Percentiles rank a stretch among this genome's conserved stretches.
These are phyloP conservation scores for Chrysochromulina parva DNA, from an alignment of 78 protist species.

Conservation along the genomic window DNA sequence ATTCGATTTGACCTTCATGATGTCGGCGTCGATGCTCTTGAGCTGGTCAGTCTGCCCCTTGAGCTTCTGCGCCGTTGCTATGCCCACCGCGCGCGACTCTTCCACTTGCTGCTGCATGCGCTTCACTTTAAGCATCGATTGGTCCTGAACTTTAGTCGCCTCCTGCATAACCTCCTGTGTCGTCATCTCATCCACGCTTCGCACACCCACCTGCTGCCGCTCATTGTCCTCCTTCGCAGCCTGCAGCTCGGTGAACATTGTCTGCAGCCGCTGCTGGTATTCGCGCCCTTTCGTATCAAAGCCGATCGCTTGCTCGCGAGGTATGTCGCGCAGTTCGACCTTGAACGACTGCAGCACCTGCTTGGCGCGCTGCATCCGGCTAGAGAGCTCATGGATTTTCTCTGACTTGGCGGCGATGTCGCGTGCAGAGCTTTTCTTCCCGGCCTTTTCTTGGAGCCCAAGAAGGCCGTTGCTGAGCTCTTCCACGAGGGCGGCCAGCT, in stretches of 20 bases:
- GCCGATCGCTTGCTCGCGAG: neutral
- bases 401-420: no score
- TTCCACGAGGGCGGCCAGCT: no score
- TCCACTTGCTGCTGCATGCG: neutral
- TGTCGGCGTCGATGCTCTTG: neutral
- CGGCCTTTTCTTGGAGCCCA: no score
- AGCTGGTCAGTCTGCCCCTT: neutral
- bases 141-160: neutral
- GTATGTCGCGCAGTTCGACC: neutral
- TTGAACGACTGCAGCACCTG: neutral
- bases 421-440: no score
- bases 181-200: neutral
- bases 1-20: neutral
- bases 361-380: neutral
- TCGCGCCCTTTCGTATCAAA: neutral
- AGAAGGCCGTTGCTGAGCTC: no score
- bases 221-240: neutral
- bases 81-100: neutral
- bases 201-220: neutral
- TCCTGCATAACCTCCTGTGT: neutral
- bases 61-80: neutral
- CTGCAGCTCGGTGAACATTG: neutral
- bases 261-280: neutral
- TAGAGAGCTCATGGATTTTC: no score
- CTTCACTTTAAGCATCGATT: neutral